phyloP scores from a whole-genome alignment of 345 rosid genomes.

The Litchi chinensis region DNA sequence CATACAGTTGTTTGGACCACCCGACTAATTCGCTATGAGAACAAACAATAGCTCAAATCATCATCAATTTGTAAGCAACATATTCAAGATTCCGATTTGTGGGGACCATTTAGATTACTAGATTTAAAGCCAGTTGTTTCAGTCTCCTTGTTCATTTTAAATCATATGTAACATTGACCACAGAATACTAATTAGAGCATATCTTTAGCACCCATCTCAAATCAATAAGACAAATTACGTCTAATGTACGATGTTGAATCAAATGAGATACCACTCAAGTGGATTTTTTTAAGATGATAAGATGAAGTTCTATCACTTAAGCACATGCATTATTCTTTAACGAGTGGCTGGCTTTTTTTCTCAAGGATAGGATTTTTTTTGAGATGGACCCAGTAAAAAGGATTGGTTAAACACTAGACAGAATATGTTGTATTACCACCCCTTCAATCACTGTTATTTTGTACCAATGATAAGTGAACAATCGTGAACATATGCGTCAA shows the following conservation, averaged over 20 bases:
- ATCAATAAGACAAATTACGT: constrained; percentile 1
- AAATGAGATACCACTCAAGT: constrained; percentile 5
- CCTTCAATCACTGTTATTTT: background rate
- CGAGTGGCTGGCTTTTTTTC: constrained; percentile 36
- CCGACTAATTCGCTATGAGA: constrained; percentile 15
- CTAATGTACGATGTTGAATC: constrained; percentile 18
- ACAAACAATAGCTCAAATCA: constrained; percentile 27
- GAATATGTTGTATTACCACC: background rate
- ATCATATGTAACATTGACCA: background rate
- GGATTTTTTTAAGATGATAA: constrained; percentile 16
- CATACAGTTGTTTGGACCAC: constrained; percentile 28
- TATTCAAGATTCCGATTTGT: constrained; percentile 49
- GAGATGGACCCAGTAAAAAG: background rate
- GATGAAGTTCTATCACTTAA: constrained; percentile 12
- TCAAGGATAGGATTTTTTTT: background rate
- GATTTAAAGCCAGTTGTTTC: background rate
- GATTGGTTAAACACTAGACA: background rate
- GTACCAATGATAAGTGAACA: background rate
- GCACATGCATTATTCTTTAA: constrained; percentile 33
- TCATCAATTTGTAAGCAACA: constrained; percentile 23
- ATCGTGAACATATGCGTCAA: constrained; percentile 6
- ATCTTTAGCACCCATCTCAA: background rate
- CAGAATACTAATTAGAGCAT: background rate
- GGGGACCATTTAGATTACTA: constrained; percentile 27
- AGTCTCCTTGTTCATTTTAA: background rate